phyloP scores from a whole-genome alignment of 352 stramenopile species.

The Globisporangium echinulatum region DNA sequence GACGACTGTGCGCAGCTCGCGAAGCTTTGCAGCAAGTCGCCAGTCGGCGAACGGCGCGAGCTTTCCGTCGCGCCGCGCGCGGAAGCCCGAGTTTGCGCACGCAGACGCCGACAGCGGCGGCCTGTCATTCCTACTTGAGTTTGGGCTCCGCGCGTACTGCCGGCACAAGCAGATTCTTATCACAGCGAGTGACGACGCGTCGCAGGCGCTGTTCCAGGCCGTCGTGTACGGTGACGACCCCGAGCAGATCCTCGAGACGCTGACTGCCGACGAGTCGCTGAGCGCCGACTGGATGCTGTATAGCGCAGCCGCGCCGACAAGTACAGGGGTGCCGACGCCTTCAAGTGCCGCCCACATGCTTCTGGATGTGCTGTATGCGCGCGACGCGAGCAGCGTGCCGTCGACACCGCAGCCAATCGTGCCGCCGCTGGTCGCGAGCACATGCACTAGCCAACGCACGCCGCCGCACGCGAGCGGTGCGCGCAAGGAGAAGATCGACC shows the following conservation, averaged over 20 bases:
- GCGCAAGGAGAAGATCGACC: constrained; percentile 15
- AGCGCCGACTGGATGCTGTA: constrained; percentile 40
- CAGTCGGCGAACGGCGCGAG: neutral
- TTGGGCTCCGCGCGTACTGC: constrained; percentile 36
- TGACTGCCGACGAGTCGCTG: constrained; percentile 28
- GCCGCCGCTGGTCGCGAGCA: neutral
- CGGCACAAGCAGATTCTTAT: constrained; percentile 27
- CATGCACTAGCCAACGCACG: neutral
- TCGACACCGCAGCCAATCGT: neutral
- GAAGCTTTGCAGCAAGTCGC: neutral
- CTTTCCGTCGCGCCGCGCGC: neutral
- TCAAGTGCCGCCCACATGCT: constrained; percentile 3
- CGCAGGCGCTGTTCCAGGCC: constrained; percentile 28
- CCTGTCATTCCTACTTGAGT: constrained; percentile 25
- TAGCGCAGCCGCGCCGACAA: constrained; percentile 6
- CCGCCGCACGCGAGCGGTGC: constrained; percentile 5
- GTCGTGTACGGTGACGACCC: constrained; percentile 28
- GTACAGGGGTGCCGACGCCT: neutral
- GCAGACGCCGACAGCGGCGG: constrained; percentile 8
- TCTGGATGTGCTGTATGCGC: constrained; percentile 19
- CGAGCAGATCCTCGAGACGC: constrained; percentile 33
- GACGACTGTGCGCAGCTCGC: neutral
- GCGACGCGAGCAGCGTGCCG: neutral
- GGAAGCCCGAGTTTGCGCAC: constrained; percentile 8
- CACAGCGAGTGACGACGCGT: constrained; percentile 21